A percentile compares a stretch with the other conserved stretches of the same genome.
These are phyloP conservation scores for Fusarium cyanostomum DNA, from an alignment of 2,329 filamentous ascomycete species.

Conservation along the genomic window DNA sequence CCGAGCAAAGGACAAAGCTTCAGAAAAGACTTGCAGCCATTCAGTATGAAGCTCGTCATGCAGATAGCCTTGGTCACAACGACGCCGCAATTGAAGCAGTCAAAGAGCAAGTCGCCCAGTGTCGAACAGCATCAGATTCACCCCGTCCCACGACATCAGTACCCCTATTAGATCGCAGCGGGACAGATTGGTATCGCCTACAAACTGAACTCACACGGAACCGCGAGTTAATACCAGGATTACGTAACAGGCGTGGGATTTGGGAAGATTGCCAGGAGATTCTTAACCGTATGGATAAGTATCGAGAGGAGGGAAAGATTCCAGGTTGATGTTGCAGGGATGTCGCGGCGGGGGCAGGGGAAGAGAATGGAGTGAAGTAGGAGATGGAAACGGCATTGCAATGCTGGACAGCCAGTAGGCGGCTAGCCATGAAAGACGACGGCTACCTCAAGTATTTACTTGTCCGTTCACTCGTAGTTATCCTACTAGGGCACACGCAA, in stretches of 20 bases:
- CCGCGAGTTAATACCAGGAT: neutral
- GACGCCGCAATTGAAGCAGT: neutral
- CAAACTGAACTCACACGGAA: neutral
- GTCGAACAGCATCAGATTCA: too few relatives aligned
- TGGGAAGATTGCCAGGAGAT: constrained; percentile 17
- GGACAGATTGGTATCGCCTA: constrained; percentile 2
- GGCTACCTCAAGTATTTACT: too few relatives aligned
- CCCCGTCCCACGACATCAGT: neutral
- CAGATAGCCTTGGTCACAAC: neutral
- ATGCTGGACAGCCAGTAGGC: too few relatives aligned
- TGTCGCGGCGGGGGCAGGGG: neutral
- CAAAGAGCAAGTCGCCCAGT: neutral
- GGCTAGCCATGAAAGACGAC: too few relatives aligned
- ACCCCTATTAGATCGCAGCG: neutral
- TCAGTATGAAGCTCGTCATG: neutral
- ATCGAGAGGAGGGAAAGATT: constrained; percentile 4
- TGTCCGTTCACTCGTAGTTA: too few relatives aligned
- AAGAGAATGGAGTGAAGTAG: too few relatives aligned
- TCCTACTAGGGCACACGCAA: too few relatives aligned
- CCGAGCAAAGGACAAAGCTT: neutral
- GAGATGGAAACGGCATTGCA: too few relatives aligned
- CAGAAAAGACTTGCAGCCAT: too few relatives aligned
- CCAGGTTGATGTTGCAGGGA: neutral
- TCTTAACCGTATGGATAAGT: constrained; percentile 6
- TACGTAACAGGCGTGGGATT: constrained; percentile 15